Evolutionary conservation across 2,329 filamentous ascomycete genomes (phyloP), one percentile per base, ranked within the genome.

Genomic region (Pseudogymnoascus sp.): DNA sequence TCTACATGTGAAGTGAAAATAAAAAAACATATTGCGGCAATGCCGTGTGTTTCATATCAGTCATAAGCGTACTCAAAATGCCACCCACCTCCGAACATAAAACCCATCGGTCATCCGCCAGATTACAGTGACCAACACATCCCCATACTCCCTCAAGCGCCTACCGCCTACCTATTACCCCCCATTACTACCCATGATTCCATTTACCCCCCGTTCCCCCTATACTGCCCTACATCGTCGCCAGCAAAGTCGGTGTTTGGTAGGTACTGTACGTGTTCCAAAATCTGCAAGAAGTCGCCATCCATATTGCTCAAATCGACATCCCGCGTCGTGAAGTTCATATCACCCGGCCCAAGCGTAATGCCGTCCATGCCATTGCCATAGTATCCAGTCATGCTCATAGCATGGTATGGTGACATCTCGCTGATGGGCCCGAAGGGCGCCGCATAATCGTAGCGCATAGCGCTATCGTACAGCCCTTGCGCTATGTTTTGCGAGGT

Each of bases 291-390:
- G 15, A 55, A 33, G 15, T 55, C 48, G 48, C 7, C 31, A 33
- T 55, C 13, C 10, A 55, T 55, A 33, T 55, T 55, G 48, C 48
- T 55, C 29, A 55, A 21, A 55, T 55, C 48, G 8, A 55, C 29
- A 55, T 55, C 48, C 10, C 29, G 48, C 48, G 48, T 55, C 29
- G 48, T 55, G 48, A 55, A 55, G n/a, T n/a, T 55, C 48, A 55
- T 55, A 33, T 55, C 48, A n/a, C 48, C 29, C 29, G 48, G 9
- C n/a, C 48, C 48, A n/a, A 55, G 29, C 13, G 45, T 31, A 18
- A 52, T 27, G 8, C 48, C 48, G 10, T 55, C 48, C 48, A 55
- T 55, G 48, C 29, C 48, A 12, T 15, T n/a, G 15, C 48, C 48
- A 10, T 21, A 35, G 48, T 55, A 55, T 9, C 48, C 48, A 35